A percentile compares a stretch with the other conserved stretches of the same genome.
Evolutionary conservation across 805 yeast genomes (phyloP).

Genomic region (Candida broadrunensis): DNA sequence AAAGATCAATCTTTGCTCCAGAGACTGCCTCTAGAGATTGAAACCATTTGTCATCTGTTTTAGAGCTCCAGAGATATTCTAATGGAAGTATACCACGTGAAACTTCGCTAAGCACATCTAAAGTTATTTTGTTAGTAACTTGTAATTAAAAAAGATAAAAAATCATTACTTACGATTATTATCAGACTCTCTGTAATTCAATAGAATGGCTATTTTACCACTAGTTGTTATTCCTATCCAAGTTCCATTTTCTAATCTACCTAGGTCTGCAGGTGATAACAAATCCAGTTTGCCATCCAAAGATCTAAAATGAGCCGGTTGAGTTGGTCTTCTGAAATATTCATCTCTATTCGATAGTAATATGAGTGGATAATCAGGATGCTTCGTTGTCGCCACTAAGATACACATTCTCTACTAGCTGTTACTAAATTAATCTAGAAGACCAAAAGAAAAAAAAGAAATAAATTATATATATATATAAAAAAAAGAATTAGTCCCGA

Average conservation of each 20-base stretch:
- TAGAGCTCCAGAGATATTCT: constrained; percentile 36
- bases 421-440: no score
- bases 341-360: constrained; percentile 88
- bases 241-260: constrained; percentile 74
- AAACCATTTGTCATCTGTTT: constrained; percentile 43
- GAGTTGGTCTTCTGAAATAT: constrained; percentile 69
- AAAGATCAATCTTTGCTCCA: constrained; percentile 11
- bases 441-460: no score
- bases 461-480: no score
- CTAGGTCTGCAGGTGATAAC: constrained; percentile 73
- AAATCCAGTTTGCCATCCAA: constrained; percentile 36
- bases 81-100: constrained; percentile 55
- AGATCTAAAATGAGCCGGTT: constrained; percentile 40
- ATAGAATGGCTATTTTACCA: constrained; percentile 67
- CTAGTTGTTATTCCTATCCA: constrained; percentile 76
- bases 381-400: constrained; percentile 60
- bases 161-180: constrained; percentile 11
- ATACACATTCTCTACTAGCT: constrained; percentile 90
- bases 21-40: constrained; percentile 17
- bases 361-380: constrained; percentile 73
- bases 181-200: constrained; percentile 63
- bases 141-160: no score
- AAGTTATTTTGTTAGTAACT: constrained; percentile 11
- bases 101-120: constrained; percentile 28
- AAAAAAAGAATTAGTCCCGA: no score